Evolutionary conservation across 2,329 filamentous ascomycete genomes (phyloP).

Genomic region (Fusarium denticulatum): DNA sequence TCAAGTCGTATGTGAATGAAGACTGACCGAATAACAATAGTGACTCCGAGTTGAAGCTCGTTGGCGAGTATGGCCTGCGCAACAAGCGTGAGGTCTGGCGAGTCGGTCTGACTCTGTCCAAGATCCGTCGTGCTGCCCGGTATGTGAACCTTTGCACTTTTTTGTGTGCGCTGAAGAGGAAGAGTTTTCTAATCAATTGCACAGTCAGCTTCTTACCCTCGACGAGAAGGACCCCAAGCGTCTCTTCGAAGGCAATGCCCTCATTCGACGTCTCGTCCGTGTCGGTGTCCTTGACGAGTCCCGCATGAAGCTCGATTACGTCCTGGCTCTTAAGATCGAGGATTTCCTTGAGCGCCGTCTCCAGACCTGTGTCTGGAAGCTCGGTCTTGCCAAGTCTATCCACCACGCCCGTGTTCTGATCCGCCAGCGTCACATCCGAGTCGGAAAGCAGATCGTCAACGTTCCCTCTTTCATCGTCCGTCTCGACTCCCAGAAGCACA

Average conservation of each 20-base stretch:
- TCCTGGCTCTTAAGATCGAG: conserved; percentile 98
- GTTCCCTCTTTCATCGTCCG: conserved; percentile 99
- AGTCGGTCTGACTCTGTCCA: conserved; percentile 98
- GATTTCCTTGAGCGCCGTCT: conserved; percentile 99
- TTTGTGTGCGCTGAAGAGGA: not conserved
- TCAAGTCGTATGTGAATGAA: conserved; percentile 86
- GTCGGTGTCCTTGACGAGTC: conserved; percentile 99
- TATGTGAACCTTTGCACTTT: conserved; percentile 55
- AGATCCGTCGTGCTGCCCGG: conserved; percentile 99
- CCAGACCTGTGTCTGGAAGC: conserved; percentile 99
- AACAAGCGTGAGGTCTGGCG: conserved; percentile 99
- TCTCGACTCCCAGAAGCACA: conserved; percentile 99
- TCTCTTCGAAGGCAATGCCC: conserved; percentile 99
- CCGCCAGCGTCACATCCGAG: conserved; percentile 99
- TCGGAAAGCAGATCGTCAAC: conserved; percentile 99
- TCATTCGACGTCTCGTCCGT: conserved; percentile 99
- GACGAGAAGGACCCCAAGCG: conserved; percentile 99
- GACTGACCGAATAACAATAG: conserved; percentile 77
- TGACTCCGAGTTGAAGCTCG: conserved; percentile 99
- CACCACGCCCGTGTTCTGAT: conserved; percentile 99
- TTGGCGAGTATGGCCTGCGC: conserved; percentile 99
- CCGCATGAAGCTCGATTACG: conserved; percentile 99
- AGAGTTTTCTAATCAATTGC: conserved; percentile 38
- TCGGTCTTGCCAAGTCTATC: conserved; percentile 99
- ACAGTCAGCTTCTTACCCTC: conserved; percentile 98